Evolutionary conservation across 306 rosid genomes (phyloP).

Genomic region (Casuarina cunninghamiana): DNA sequence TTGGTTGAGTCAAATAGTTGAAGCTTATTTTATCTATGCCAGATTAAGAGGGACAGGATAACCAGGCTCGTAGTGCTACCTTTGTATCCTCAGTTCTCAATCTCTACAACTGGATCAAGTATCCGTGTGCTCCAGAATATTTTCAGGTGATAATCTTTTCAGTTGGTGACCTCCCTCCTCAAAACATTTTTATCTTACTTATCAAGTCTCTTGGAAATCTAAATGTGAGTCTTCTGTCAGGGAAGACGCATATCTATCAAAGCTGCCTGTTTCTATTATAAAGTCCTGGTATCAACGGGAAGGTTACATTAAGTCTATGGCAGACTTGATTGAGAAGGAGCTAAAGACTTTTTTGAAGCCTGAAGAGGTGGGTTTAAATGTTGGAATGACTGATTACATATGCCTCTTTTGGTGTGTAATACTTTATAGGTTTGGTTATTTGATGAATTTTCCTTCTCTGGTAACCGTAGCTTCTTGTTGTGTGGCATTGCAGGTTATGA

Average conservation of each 20-base stretch:
- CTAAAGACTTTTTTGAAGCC: slow-evolving; percentile 64
- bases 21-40: slow-evolving; percentile 22
- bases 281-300: slow-evolving; percentile 91
- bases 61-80: slow-evolving; percentile 97
- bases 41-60: slow-evolving; percentile 89
- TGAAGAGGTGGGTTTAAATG: slow-evolving; percentile 58
- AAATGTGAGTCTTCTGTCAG: slow-evolving; percentile 51
- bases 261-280: slow-evolving; percentile 87
- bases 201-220: slow-evolving; percentile 29
- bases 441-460: slow-evolving; percentile 15
- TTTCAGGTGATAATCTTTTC: slow-evolving; percentile 59
- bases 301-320: slow-evolving; percentile 94
- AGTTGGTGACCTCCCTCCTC: slow-evolving; percentile 15
- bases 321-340: slow-evolving; percentile 82
- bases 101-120: slow-evolving; percentile 99
- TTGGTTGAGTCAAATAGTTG: slow-evolving; percentile 6
- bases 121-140: slow-evolving; percentile 72
- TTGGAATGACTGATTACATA: slow-evolving; percentile 17
- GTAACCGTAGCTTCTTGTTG: slow-evolving; percentile 12
- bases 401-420: slow-evolving; percentile 14
- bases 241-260: slow-evolving; percentile 71
- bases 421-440: background rate
- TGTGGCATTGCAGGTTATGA: slow-evolving; percentile 55
- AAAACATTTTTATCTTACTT: slow-evolving; percentile 4
- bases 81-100: slow-evolving; percentile 95